Conservation (phyloP, 2,329 filamentous ascomycete species). For the Aspergillus quadrilineatus region DNA sequence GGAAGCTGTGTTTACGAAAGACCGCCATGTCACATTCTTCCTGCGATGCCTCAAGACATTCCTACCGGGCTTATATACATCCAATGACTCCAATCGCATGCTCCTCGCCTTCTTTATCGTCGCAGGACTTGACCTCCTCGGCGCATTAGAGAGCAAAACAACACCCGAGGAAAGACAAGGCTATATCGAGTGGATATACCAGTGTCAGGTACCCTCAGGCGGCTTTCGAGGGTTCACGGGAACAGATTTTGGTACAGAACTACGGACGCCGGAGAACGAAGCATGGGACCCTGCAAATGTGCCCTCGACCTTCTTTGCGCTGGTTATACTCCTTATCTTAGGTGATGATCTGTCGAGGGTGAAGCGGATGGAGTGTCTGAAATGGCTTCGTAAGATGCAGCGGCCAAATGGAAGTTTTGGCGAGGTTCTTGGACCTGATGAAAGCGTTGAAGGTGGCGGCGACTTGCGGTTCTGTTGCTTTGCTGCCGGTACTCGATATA, state of each 20-base stretch:
- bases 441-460: conserved; percentile 68
- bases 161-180: conserved; percentile 54
- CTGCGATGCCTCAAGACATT: conserved; percentile 78
- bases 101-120: conserved; percentile 87
- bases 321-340: conserved; percentile 69
- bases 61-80: conserved; percentile 79
- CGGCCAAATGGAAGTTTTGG: conserved; percentile 86
- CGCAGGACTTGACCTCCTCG: conserved; percentile 79
- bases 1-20: conserved; percentile 43
- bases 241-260: conserved; percentile 55
- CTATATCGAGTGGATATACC: conserved; percentile 75
- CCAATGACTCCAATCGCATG: conserved; percentile 87
- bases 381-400: conserved; percentile 76
- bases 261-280: conserved; percentile 52
- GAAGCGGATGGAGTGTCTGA: conserved; percentile 63
- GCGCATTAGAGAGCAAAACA: conserved; percentile 57
- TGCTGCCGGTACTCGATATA: conserved; percentile 77
- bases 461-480: conserved; percentile 90
- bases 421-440: conserved; percentile 66
- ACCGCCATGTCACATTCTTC: conserved; percentile 86
- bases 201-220: conserved; percentile 78
- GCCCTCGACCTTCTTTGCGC: conserved; percentile 84
- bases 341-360: conserved; percentile 65
- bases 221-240: conserved; percentile 85
- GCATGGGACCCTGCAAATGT: conserved; percentile 76